Evolutionary conservation across 2,329 filamentous ascomycete genomes (phyloP).

Genomic region (Hymenoscyphus scutula): DNA sequence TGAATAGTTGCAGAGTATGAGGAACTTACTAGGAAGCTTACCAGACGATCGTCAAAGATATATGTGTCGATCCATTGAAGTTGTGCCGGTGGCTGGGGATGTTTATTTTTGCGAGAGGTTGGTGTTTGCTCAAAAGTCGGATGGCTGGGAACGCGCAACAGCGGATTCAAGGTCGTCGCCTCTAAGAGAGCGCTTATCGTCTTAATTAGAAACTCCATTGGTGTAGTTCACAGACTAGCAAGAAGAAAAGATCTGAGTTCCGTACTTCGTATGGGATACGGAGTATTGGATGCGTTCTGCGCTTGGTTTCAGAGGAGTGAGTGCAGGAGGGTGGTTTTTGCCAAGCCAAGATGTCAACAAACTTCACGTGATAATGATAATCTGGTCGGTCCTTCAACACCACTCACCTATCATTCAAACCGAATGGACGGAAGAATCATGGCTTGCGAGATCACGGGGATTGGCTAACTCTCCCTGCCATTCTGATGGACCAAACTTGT

Average conservation of each 20-base stretch:
- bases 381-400: too few relatives aligned
- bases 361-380: too few relatives aligned
- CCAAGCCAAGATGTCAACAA: too few relatives aligned
- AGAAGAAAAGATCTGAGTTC: too few relatives aligned
- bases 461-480: too few relatives aligned
- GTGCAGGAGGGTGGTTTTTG: neutral
- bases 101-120: neutral
- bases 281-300: neutral
- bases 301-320: neutral
- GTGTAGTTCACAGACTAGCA: neutral
- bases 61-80: neutral
- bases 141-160: constrained; percentile 10
- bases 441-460: too few relatives aligned
- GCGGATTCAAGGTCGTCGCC: neutral
- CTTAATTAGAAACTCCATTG: neutral
- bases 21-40: neutral
- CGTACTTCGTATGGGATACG: too few relatives aligned
- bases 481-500: too few relatives aligned
- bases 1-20: neutral
- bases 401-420: too few relatives aligned
- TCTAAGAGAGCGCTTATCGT: too few relatives aligned
- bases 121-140: neutral
- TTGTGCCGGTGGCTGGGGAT: neutral
- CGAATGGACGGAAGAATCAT: too few relatives aligned
- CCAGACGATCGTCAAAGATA: neutral